A percentile compares a stretch with the other conserved stretches of the same genome.
These are phyloP conservation scores for Crithidia fasciculata DNA, from an alignment of 208 protist genomes.

Conservation along the genomic window DNA sequence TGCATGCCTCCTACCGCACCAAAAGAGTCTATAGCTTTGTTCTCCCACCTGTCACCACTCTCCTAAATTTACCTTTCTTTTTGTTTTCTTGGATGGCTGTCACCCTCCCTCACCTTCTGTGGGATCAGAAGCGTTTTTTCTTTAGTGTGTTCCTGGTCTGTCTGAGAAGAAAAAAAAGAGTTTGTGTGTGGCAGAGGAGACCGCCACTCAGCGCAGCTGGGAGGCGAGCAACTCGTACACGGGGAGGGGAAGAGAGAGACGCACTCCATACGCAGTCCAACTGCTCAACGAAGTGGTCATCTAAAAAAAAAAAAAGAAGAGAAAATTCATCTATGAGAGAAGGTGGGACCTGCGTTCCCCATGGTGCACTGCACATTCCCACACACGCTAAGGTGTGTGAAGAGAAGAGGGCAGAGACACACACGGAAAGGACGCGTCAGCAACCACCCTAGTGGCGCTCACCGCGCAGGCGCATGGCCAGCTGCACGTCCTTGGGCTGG, in stretches of 20 bases:
- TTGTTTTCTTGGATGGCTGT: too few species aligned
- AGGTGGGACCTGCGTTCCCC: slow-evolving; percentile 6
- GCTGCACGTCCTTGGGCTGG: slow-evolving; percentile 78
- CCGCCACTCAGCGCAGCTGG: too few species aligned
- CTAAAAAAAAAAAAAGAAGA: slow-evolving; percentile 9
- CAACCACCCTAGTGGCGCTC: slow-evolving; percentile 38
- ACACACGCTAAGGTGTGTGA: background rate
- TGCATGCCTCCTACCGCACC: too few species aligned
- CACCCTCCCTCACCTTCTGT: too few species aligned
- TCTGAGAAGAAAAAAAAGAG: too few species aligned
- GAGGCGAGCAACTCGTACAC: background rate
- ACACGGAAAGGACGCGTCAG: background rate
- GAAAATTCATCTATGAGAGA: slow-evolving; percentile 24
- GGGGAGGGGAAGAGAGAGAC: background rate
- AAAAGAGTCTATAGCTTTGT: too few species aligned
- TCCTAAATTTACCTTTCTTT: too few species aligned
- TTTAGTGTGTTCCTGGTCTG: too few species aligned
- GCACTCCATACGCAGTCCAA: background rate
- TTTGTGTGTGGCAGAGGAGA: too few species aligned
- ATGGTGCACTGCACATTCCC: too few species aligned
- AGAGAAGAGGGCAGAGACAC: background rate
- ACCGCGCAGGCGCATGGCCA: slow-evolving; percentile 41
- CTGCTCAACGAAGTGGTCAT: background rate
- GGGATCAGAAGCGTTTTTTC: too few species aligned
- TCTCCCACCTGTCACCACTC: too few species aligned